A percentile compares a stretch with the other conserved stretches of the same genome.
These are phyloP conservation scores for Fusarium bulbicola DNA, from an alignment of 2,329 filamentous ascomycete genomes.

Conservation along the genomic window DNA sequence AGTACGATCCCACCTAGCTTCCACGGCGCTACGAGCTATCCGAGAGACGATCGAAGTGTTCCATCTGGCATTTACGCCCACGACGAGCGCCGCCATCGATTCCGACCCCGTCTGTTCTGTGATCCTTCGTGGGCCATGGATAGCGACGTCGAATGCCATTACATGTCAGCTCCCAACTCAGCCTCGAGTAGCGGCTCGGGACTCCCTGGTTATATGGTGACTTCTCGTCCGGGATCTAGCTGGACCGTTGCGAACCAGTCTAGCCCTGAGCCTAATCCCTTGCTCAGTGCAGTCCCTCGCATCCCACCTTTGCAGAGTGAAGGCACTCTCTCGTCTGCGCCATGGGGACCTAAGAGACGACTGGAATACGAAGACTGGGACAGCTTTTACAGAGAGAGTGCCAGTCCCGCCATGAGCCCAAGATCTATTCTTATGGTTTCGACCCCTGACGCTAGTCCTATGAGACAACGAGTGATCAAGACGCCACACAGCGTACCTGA, in stretches of 20 bases:
- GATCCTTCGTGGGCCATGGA: constrained; percentile 36
- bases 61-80: constrained; percentile 11
- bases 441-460: constrained; percentile 32
- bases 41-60: constrained; percentile 25
- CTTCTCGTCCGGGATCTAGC: constrained; percentile 37
- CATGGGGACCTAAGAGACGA: constrained; percentile 36
- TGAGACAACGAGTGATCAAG: constrained; percentile 1
- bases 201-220: constrained; percentile 39
- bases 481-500: constrained; percentile 6
- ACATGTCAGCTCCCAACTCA: constrained; percentile 40
- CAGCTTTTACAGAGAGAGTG: constrained; percentile 30
- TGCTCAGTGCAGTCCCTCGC: constrained; percentile 37
- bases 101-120: constrained; percentile 38
- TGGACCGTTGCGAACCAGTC: constrained; percentile 28
- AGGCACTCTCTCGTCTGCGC: not conserved
- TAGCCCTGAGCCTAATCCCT: constrained; percentile 37
- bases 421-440: constrained; percentile 16
- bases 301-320: constrained; percentile 21
- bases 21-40: constrained; percentile 29
- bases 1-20: constrained; percentile 12
- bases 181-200: constrained; percentile 43
- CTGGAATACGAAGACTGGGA: constrained; percentile 34
- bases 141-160: constrained; percentile 27
- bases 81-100: constrained; percentile 28
- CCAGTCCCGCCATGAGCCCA: constrained; percentile 32